phyloP scores from a whole-genome alignment of 352 stramenopile genomes.

The Phytophthora uliginosa region DNA sequence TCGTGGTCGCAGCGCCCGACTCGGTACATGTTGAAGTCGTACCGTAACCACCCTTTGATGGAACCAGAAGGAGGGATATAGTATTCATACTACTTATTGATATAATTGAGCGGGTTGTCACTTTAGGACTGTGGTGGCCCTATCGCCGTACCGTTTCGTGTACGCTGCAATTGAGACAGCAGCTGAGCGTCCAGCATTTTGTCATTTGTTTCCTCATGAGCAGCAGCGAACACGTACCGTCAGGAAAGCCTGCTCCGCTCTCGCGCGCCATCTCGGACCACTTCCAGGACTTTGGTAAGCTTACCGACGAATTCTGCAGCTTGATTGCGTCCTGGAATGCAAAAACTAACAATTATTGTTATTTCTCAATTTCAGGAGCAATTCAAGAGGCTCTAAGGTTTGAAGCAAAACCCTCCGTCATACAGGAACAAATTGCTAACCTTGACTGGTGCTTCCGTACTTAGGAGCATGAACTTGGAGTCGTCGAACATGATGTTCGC shows the following conservation, averaged over 20 bases:
- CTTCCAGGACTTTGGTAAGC: constrained; percentile 36
- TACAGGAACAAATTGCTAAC: background rate
- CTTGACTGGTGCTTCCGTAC: background rate
- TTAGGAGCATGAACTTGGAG: constrained; percentile 57
- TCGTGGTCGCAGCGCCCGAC: constrained; percentile 13
- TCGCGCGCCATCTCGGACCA: constrained; percentile 38
- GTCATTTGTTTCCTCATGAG: constrained; percentile 31
- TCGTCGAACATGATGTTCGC: constrained; percentile 79
- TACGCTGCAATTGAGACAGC: constrained; percentile 3
- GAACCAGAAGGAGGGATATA: background rate
- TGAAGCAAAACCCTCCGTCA: background rate
- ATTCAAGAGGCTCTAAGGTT: constrained; percentile 40
- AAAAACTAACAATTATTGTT: background rate
- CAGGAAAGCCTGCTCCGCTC: constrained; percentile 23
- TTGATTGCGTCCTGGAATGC: background rate
- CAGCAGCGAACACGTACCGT: constrained; percentile 7
- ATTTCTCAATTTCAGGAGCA: constrained; percentile 11
- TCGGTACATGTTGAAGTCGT: constrained; percentile 16
- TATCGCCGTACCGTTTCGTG: constrained; percentile 17
- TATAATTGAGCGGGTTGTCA: constrained; percentile 9
- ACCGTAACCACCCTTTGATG: background rate
- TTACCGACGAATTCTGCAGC: background rate
- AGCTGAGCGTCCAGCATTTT: constrained; percentile 13
- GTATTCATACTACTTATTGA: background rate
- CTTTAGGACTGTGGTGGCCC: background rate